Conservation (phyloP, 768 basidiomycete species). For the Lentinula sp. region DNA sequence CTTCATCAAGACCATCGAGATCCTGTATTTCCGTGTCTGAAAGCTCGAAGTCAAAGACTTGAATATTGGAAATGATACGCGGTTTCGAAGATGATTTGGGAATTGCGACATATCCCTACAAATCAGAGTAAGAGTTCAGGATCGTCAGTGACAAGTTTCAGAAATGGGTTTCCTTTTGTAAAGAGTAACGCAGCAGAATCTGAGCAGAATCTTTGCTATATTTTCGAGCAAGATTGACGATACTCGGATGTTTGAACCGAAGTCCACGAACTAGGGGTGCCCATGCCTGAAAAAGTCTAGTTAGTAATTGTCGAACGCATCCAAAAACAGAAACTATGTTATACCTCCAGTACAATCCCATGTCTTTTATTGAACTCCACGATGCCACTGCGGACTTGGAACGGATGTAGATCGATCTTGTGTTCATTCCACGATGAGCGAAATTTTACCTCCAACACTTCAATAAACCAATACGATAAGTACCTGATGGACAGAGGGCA, state of each 20-base stretch:
- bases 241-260: slow-evolving; percentile 53
- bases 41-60: slow-evolving; percentile 62
- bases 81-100: slow-evolving; percentile 54
- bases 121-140: background rate
- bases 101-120: slow-evolving; percentile 52
- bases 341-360: slow-evolving; percentile 58
- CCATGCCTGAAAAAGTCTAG: slow-evolving; percentile 48
- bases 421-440: slow-evolving; percentile 3
- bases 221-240: slow-evolving; percentile 42
- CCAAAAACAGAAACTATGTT: slow-evolving; percentile 10
- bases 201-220: slow-evolving; percentile 53
- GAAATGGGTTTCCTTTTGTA: slow-evolving; percentile 56
- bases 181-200: slow-evolving; percentile 63
- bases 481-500: slow-evolving; percentile 62
- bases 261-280: slow-evolving; percentile 63
- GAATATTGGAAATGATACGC: slow-evolving; percentile 52
- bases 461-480: slow-evolving; percentile 6
- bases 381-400: slow-evolving; percentile 60
- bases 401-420: slow-evolving; percentile 59
- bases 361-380: slow-evolving; percentile 52
- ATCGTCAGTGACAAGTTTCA: background rate
- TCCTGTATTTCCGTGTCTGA: slow-evolving; percentile 38
- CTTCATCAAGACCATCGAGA: slow-evolving; percentile 51
- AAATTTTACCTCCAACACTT: background rate
- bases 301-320: background rate